Conservation (phyloP, 495 filamentous ascomycete species). For the Penicillium psychrofluorescens region DNA sequence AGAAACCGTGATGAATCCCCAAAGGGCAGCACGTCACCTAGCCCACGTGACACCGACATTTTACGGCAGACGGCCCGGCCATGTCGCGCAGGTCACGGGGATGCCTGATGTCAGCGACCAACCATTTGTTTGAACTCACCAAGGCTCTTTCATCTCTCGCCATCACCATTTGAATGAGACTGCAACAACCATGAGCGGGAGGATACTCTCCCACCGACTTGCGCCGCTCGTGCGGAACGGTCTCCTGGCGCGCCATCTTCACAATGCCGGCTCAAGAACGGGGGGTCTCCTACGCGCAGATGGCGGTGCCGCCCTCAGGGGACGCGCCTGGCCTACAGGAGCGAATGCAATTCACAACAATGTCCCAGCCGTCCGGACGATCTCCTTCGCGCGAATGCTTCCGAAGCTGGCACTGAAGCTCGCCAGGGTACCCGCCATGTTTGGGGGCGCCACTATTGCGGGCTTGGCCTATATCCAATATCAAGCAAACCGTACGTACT, state of each 20-base stretch:
- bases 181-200: slow-evolving; percentile 64
- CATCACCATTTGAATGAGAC: slow-evolving; percentile 28
- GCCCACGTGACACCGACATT: slow-evolving; percentile 25
- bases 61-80: slow-evolving; percentile 29
- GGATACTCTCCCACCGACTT: slow-evolving; percentile 68
- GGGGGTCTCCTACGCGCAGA: slow-evolving; percentile 66
- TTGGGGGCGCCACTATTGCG: slow-evolving; percentile 80
- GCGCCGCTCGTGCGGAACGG: slow-evolving; percentile 57
- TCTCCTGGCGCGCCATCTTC: slow-evolving; percentile 57
- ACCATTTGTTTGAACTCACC: slow-evolving; percentile 8
- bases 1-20: not conserved
- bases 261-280: slow-evolving; percentile 50
- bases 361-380: slow-evolving; percentile 72
- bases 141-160: slow-evolving; percentile 9
- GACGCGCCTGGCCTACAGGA: slow-evolving; percentile 67
- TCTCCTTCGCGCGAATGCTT: slow-evolving; percentile 80
- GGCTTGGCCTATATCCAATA: slow-evolving; percentile 91
- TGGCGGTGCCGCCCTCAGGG: slow-evolving; percentile 50
- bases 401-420: slow-evolving; percentile 87
- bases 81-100: slow-evolving; percentile 32
- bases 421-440: slow-evolving; percentile 76
- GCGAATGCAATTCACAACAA: slow-evolving; percentile 73
- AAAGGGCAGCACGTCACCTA: slow-evolving; percentile 26
- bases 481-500: slow-evolving; percentile 76
- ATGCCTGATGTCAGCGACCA: slow-evolving; percentile 21